phyloP scores from a whole-genome alignment of 768 basidiomycete species.

The Pleurotus djamor region DNA sequence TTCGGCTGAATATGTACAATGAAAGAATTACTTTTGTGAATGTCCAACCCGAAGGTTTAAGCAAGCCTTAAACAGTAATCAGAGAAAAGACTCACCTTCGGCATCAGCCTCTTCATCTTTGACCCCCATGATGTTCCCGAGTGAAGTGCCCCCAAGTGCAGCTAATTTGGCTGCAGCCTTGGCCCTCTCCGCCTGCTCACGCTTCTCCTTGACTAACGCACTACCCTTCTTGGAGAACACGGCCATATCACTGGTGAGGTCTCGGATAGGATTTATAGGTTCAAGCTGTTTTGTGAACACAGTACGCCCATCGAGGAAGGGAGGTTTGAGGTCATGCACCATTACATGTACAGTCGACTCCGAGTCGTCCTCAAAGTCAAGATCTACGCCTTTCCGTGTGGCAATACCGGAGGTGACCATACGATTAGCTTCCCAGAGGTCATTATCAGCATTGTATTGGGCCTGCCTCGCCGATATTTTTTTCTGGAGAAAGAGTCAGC shows the following conservation, averaged over 20 bases:
- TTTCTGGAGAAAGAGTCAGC: slow-evolving; percentile 42
- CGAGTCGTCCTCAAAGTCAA: slow-evolving; percentile 95
- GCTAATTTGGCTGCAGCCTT: slow-evolving; percentile 97
- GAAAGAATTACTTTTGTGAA: slow-evolving; percentile 65
- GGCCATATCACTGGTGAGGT: slow-evolving; percentile 93
- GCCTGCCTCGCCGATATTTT: slow-evolving; percentile 93
- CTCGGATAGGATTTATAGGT: slow-evolving; percentile 95
- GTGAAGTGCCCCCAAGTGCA: slow-evolving; percentile 82
- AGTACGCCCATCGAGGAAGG: slow-evolving; percentile 94
- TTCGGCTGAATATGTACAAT: slow-evolving; percentile 38
- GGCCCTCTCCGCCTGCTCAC: slow-evolving; percentile 93
- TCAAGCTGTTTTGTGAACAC: slow-evolving; percentile 97
- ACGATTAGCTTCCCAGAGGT: slow-evolving; percentile 98
- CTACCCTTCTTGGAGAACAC: slow-evolving; percentile 98
- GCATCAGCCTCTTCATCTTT: slow-evolving; percentile 93
- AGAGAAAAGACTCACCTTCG: slow-evolving; percentile 61
- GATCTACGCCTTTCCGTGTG: slow-evolving; percentile 80
- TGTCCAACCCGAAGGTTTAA: slow-evolving; percentile 58
- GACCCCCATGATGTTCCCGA: slow-evolving; percentile 99
- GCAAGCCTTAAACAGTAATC: slow-evolving; percentile 5
- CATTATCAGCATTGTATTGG: slow-evolving; percentile 98
- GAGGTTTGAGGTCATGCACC: slow-evolving; percentile 95
- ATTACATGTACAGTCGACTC: slow-evolving; percentile 97
- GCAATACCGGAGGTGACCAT: slow-evolving; percentile 96
- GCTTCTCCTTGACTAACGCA: slow-evolving; percentile 88